phyloP scores from a whole-genome alignment of 257 asterid species.

The Coffea canephora region DNA sequence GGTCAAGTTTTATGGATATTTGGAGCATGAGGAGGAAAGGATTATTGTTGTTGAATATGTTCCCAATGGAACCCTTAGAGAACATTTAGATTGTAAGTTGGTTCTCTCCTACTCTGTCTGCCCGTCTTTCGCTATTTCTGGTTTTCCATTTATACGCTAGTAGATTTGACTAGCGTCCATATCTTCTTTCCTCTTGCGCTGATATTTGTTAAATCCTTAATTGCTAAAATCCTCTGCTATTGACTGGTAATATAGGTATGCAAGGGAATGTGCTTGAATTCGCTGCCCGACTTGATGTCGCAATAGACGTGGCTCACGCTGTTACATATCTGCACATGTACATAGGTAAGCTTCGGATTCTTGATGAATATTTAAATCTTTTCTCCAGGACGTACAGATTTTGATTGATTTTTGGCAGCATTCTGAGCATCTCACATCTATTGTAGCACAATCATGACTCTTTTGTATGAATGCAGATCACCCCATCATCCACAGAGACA shows the following conservation, averaged over 20 bases:
- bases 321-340: constrained; percentile 88
- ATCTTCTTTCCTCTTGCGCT: background rate
- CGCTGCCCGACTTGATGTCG: constrained; percentile 70
- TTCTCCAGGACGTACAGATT: background rate
- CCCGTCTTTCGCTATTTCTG: background rate
- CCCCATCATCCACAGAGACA: constrained; percentile 95
- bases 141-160: background rate
- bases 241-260: constrained; percentile 43
- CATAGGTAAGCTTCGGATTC: constrained; percentile 46
- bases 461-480: constrained; percentile 52
- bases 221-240: background rate
- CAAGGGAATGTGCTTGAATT: constrained; percentile 63
- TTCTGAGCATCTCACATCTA: background rate
- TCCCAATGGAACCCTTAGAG: constrained; percentile 85
- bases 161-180: too few species aligned
- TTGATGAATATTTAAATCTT: constrained; percentile 5
- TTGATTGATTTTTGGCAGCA: background rate
- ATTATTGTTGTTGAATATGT: constrained; percentile 87
- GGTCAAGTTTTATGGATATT: constrained; percentile 72
- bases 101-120: background rate
- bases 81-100: constrained; percentile 86
- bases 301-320: constrained; percentile 97
- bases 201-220: background rate
- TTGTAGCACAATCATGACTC: background rate
- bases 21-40: constrained; percentile 84